Conservation (phyloP, 1,284 basidiomycete genomes). For the Flammula alnicola region DNA sequence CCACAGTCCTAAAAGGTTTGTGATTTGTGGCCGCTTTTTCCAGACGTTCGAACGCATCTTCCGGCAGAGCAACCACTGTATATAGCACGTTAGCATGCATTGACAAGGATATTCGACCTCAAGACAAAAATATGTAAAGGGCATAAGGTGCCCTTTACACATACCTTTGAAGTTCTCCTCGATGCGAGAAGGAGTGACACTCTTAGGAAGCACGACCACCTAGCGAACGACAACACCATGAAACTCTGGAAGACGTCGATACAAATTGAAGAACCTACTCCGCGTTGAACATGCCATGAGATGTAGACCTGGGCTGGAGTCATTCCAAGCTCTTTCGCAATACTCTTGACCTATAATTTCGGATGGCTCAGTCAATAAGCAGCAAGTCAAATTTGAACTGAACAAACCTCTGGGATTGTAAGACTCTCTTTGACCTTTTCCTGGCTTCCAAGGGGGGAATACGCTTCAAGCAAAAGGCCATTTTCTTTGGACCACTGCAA, state of each 20-base stretch:
- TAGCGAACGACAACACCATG: slow-evolving; percentile 29
- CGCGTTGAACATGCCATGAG: slow-evolving; percentile 82
- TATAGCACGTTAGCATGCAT: neutral
- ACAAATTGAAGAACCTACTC: slow-evolving; percentile 47
- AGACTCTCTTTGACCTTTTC: slow-evolving; percentile 60
- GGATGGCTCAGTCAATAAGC: neutral
- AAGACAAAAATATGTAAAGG: neutral
- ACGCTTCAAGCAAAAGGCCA: slow-evolving; percentile 72
- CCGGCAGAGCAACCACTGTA: slow-evolving; percentile 57
- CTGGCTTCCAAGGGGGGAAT: slow-evolving; percentile 78
- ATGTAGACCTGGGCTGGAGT: slow-evolving; percentile 82
- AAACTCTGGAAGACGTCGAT: neutral
- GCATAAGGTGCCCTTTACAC: slow-evolving; percentile 15
- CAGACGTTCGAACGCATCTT: slow-evolving; percentile 59
- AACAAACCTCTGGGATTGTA: slow-evolving; percentile 53
- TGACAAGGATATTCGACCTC: neutral
- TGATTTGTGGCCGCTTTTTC: slow-evolving; percentile 65
- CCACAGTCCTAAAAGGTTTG: slow-evolving; percentile 54
- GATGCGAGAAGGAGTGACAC: slow-evolving; percentile 74
- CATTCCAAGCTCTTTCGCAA: slow-evolving; percentile 68
- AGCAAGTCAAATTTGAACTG: neutral
- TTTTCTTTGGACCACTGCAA: slow-evolving; percentile 73
- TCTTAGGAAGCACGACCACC: slow-evolving; percentile 80
- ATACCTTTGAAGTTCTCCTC: slow-evolving; percentile 70
- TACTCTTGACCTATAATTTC: slow-evolving; percentile 49